Base-by-base conservation (phyloP, 352 stramenopile species). In the Phytophthora kernoviae region DNA sequence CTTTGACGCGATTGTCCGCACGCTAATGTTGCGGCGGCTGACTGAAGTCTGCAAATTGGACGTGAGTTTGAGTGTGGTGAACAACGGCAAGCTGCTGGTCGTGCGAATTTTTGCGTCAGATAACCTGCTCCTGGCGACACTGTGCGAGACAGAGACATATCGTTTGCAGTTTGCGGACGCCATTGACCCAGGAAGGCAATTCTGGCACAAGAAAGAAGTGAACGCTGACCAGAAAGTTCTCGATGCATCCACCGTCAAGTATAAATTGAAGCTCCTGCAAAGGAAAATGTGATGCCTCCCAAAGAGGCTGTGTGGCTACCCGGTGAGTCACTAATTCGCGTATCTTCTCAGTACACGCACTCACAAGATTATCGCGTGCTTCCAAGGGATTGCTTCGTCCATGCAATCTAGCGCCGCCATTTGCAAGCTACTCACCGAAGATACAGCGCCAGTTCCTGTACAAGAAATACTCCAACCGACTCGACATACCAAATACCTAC, bases 401-500 rank as follows among this genome's bases (percentile, higher is more conserved):
- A 14, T 1, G 12, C 1, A 85, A 82, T 30, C 42, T 11, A 9
- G 48, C 78, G 22, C 51, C 64, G 7, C 53, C 77, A 4, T 84
- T 71, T 47, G 77, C 67, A 1, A 58, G 59, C 39, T 91, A 88
- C 44, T 64, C 59, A 0, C 75, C 75, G 10, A 73, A 64, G 3
- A 61, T 70, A 8, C 68, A 78, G n/a, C 65, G 83, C 14, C 79
- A 91, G 58, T 91, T 77, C 34, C 48, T 91, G 10, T 91, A 82
- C 78, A 75, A 85, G 48, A 79, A 77, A 26, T 84, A 90, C 40
- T 69, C 71, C 1, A 73, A 82, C 30, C 64, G 59, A 22, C 63
- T 91, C 6, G 81, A 91, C 26, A 58, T 77, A 1, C 69, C 62
- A 5, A 62, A 67, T 2, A 65, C 69, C 10, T 60, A 68, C 57